Base-by-base conservation (phyloP, 148 eudicot genomes). In the Amaranthus hypochondriacus region DNA sequence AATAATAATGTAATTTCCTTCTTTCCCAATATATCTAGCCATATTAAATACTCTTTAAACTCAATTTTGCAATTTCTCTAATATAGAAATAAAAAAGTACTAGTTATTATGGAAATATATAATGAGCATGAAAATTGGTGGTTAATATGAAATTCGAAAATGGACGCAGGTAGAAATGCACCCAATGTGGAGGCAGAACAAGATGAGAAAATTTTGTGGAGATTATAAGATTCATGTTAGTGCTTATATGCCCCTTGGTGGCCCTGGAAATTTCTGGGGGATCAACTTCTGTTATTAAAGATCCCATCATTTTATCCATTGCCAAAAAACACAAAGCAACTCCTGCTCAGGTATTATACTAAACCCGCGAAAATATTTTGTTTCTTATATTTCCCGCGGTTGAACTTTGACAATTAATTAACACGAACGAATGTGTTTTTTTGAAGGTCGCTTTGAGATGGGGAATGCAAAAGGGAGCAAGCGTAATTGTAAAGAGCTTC, bases 121-220 rank as follows among this genome's bases (percentile, higher is more conserved):
- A n/a, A 14, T 56, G 42, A 3, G 63, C 42, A 13, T 44, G 18
- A 59, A 44, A 2, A 11, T 44, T 70, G 63, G 53, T 58, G 6
- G 44, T n/a, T 71, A 14, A 59, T 15, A 21, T 46, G 51, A 55
- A 64, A 66, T 14, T 14, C 21, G 43, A 15, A 54, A 60, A 9
- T 59, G 61, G 39, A 56, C 28, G 14, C 80, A 87, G 89, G 87
- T 88, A 48, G 92, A 88, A 59, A 86, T 88, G 92, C 89, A 86
- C 77, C 92, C 92, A 43, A 86, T 79, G 88, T 88, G 92, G 92
- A 86, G 86, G 81, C 92, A 88, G 78, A 71, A 64, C 57, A 88
- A 88, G 88, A 78, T 88, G 11, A 84, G 87, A 60, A 70, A 81
- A 56, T 77, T 72, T 3, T 86, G 92, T 63, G 55, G 72, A 49